Percentiles rank a stretch among this genome's conserved stretches.
Evolutionary conservation across 73 alveolate genomes (phyloP).

Genomic region (Tetrahymena malaccensis): DNA sequence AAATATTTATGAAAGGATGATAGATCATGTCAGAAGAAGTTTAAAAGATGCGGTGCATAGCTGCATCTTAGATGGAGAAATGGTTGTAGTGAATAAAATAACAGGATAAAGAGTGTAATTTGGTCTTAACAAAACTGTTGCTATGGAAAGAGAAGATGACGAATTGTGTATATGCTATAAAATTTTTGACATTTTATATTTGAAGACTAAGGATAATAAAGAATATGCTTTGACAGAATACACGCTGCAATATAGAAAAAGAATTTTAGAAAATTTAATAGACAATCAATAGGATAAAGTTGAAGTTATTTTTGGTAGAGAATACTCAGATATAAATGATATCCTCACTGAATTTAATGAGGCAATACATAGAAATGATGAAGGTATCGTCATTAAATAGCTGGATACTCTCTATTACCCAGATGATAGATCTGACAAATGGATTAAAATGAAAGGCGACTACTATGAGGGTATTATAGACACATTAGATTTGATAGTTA

Average conservation of each 20-base stretch:
- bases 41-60: slow-evolving; percentile 65
- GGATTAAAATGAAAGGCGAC: slow-evolving; percentile 95
- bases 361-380: slow-evolving; percentile 82
- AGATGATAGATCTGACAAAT: slow-evolving; percentile 78
- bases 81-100: slow-evolving; percentile 80
- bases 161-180: slow-evolving; percentile 75
- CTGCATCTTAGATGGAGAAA: slow-evolving; percentile 93
- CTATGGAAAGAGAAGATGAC: slow-evolving; percentile 77
- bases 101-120: slow-evolving; percentile 68
- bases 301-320: slow-evolving; percentile 74
- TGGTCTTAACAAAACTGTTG: slow-evolving; percentile 93
- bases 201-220: slow-evolving; percentile 68
- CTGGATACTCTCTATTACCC: slow-evolving; percentile 79
- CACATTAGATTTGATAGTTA: slow-evolving; percentile 84
- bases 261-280: slow-evolving; percentile 56
- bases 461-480: slow-evolving; percentile 90
- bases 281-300: slow-evolving; percentile 67
- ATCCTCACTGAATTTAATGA: slow-evolving; percentile 74
- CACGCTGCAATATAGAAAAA: slow-evolving; percentile 72
- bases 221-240: slow-evolving; percentile 74
- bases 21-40: slow-evolving; percentile 60
- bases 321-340: slow-evolving; percentile 59
- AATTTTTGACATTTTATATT: slow-evolving; percentile 82
- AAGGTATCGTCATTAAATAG: slow-evolving; percentile 85
- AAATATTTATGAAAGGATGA: slow-evolving; percentile 76